These are phyloP conservation scores for Cercospora beticola DNA, from an alignment of 2,329 filamentous ascomycete species.

Conservation along the genomic window DNA sequence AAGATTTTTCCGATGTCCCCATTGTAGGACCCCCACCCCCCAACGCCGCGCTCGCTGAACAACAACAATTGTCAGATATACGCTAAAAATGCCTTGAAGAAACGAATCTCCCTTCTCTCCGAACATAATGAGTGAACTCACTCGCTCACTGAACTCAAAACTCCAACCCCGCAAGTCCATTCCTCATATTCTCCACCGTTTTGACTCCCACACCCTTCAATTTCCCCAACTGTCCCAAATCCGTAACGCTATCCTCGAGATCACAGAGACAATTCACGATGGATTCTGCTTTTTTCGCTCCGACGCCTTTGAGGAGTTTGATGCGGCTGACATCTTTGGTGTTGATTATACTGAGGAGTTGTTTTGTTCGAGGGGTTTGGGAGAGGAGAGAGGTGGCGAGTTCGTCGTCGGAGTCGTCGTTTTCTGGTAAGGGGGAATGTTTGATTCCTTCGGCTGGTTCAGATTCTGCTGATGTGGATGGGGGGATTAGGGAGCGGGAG, in stretches of 20 bases:
- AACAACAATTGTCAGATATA: background rate
- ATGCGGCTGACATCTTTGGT: slow-evolving; percentile 67
- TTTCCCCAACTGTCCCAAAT: slow-evolving; percentile 46
- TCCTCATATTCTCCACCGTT: slow-evolving; percentile 53
- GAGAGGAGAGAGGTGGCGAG: slow-evolving; percentile 27
- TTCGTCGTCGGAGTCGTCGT: slow-evolving; percentile 37
- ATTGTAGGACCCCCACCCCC: background rate
- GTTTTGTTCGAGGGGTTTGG: slow-evolving; percentile 59
- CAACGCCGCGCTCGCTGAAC: slow-evolving; percentile 13
- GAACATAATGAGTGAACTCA: too few relatives aligned
- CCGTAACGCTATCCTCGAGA: slow-evolving; percentile 43
- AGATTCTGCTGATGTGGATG: background rate
- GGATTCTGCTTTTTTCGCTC: slow-evolving; percentile 65
- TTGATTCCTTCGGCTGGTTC: slow-evolving; percentile 11
- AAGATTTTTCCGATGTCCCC: background rate
- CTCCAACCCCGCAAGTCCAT: slow-evolving; percentile 33
- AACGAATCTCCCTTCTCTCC: background rate
- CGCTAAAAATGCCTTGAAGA: background rate
- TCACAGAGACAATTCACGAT: slow-evolving; percentile 52
- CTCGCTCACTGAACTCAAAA: background rate
- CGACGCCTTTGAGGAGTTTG: slow-evolving; percentile 66
- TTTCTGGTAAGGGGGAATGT: slow-evolving; percentile 19
- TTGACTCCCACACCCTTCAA: slow-evolving; percentile 52
- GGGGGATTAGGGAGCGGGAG: slow-evolving; percentile 4
- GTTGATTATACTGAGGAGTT: slow-evolving; percentile 70